Base-by-base conservation (phyloP, 805 yeast species). In the Wickerhamiella allomyrinae region DNA sequence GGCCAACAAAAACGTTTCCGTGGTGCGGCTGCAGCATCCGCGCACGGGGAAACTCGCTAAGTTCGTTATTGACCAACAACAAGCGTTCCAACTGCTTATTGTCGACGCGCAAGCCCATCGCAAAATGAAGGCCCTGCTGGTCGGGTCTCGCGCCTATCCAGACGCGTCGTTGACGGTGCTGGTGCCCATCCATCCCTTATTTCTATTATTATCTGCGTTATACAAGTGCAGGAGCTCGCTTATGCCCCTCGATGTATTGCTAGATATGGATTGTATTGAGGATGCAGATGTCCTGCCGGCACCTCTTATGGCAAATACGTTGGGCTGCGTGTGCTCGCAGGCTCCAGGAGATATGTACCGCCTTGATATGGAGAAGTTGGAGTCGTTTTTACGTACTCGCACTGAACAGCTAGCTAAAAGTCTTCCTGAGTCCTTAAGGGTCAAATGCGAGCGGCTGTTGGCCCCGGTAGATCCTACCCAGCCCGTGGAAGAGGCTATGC, bases 101-200 rank as follows among this genome's bases (percentile, higher is more conserved):
- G 48, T 56, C 3, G 51, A 52, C 25, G 49, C 51, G 7, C 7
- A 24, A 3, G 36, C 42, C 15, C 39, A 34, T 19, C 36, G 29
- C 3, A 22, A 13, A 11, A 17, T 11, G 37, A 17, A 17, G 36
- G 7, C 27, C 36, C 21, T 48, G 51, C 2, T 45, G 47, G n/a
- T 45, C 41, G 29, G 37, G 42, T 8, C 34, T 44, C 4, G 44
- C 45, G n/a, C 31, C 33, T 8, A n/a, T 38, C 29, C 38, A 6
- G 56, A 55, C 37, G 52, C 54, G 3, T 20, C 44, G 5, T 15
- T 58, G 10, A 40, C 47, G 6, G 54, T 51, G 7, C 13, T 27
- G 31, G 31, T 27, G 31, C 58, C 60, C 1, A 37, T 57, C 13
- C 49, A 57, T 38, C 55, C 58, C 2, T 25, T 56, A 10, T 57